Evolutionary conservation across 768 basidiomycete species (phyloP).

Genomic region (Tephrocybe sp.): DNA sequence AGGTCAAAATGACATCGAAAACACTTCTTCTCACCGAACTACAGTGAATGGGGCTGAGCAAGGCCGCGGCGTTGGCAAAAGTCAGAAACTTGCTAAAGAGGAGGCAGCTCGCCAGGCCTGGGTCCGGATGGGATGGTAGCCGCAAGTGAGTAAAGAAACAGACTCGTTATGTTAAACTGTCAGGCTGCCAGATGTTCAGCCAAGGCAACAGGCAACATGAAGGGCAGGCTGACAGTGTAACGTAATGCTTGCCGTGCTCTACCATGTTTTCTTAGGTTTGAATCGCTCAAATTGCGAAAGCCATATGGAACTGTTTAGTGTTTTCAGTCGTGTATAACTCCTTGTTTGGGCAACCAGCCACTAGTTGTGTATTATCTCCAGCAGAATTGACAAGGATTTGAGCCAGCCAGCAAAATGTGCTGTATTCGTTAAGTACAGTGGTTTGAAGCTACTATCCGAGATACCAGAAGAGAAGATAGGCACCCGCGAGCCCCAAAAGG

Average conservation of each 20-base stretch:
- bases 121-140: conserved; percentile 51
- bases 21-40: conserved; percentile 2
- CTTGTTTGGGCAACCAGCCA: no score
- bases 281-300: no score
- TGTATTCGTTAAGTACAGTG: neutral
- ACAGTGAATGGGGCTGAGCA: conserved; percentile 53
- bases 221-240: conserved; percentile 19
- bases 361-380: no score
- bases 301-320: no score
- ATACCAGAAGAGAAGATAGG: conserved; percentile 64
- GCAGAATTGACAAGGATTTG: no score
- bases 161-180: conserved; percentile 18
- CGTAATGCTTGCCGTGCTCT: conserved; percentile 14
- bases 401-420: no score
- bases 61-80: conserved; percentile 54
- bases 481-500: conserved; percentile 58
- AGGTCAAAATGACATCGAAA: conserved; percentile 17
- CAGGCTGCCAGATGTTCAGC: conserved; percentile 15
- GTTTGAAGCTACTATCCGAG: conserved; percentile 27
- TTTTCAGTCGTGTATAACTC: no score
- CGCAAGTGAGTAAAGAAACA: conserved; percentile 8
- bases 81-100: conserved; percentile 67
- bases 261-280: neutral
- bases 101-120: conserved; percentile 64
- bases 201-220: conserved; percentile 5